phyloP scores from a whole-genome alignment of 1,284 basidiomycete genomes.

The Austropuccinia psidii region DNA sequence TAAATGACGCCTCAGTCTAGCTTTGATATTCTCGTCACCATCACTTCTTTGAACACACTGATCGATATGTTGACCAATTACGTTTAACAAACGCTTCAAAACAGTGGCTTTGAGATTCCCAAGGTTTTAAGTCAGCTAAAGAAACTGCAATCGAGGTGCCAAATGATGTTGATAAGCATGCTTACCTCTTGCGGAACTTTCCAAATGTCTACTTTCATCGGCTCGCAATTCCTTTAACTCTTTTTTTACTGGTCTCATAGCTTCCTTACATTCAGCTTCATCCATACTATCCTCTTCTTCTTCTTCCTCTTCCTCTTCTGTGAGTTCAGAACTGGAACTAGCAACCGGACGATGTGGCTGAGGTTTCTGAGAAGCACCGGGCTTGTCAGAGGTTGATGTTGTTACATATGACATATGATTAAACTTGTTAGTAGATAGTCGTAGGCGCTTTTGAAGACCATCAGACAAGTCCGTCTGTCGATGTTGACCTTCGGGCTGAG shows the following conservation, averaged over 20 bases:
- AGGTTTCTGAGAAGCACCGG: too few species aligned
- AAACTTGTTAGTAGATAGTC: slow-evolving; percentile 46
- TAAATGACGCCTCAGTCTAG: slow-evolving; percentile 29
- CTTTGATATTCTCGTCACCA: slow-evolving; percentile 15
- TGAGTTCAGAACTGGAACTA: slow-evolving; percentile 36
- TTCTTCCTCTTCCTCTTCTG: slow-evolving; percentile 46
- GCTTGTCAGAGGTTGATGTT: slow-evolving; percentile 76
- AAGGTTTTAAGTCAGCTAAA: slow-evolving; percentile 85
- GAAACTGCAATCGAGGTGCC: slow-evolving; percentile 63
- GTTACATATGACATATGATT: slow-evolving; percentile 68
- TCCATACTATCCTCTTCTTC: slow-evolving; percentile 60
- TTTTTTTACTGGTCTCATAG: slow-evolving; percentile 91
- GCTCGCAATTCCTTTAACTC: slow-evolving; percentile 61
- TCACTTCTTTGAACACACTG: slow-evolving; percentile 58
- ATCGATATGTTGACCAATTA: slow-evolving; percentile 89
- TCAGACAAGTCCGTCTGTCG: slow-evolving; percentile 16
- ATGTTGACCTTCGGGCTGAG: slow-evolving; percentile 1
- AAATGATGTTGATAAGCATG: not conserved
- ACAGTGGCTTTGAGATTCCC: slow-evolving; percentile 86
- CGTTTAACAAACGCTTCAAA: slow-evolving; percentile 87
- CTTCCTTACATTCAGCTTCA: slow-evolving; percentile 86
- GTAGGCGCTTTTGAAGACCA: slow-evolving; percentile 15
- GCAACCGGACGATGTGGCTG: slow-evolving; percentile 73
- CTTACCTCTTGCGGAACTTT: slow-evolving; percentile 37
- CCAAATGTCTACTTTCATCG: slow-evolving; percentile 7